Conservation (phyloP, 345 rosid species). For the Chamaenerion angustifolium region DNA sequence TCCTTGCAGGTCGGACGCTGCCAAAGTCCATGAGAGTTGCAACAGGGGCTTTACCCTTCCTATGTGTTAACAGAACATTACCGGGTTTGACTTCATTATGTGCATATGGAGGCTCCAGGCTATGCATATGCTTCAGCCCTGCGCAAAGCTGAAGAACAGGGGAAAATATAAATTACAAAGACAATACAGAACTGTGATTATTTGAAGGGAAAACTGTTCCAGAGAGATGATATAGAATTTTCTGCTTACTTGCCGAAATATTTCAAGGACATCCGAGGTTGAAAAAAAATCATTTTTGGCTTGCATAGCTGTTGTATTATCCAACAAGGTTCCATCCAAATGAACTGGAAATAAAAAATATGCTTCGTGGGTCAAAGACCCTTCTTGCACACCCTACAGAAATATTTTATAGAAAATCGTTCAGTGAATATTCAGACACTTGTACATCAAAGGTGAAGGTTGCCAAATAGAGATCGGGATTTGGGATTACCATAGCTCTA, state of each 20-base stretch:
- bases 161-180: background rate
- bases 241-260: slow-evolving; percentile 71
- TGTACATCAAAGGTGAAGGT: too few relatives aligned
- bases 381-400: slow-evolving; percentile 59
- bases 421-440: too few relatives aligned
- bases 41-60: slow-evolving; percentile 69
- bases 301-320: slow-evolving; percentile 67
- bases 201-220: background rate
- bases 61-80: slow-evolving; percentile 60
- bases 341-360: slow-evolving; percentile 95
- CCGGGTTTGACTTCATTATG: slow-evolving; percentile 99
- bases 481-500: too few relatives aligned
- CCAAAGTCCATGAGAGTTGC: slow-evolving; percentile 99
- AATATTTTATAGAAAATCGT: background rate
- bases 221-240: background rate
- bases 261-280: slow-evolving; percentile 69
- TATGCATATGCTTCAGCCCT: slow-evolving; percentile 93
- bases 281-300: slow-evolving; percentile 78
- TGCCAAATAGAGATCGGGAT: too few relatives aligned
- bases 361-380: slow-evolving; percentile 82
- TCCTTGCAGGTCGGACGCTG: slow-evolving; percentile 79
- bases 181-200: background rate
- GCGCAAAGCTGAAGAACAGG: slow-evolving; percentile 63
- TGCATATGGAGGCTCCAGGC: slow-evolving; percentile 85
- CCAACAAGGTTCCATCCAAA: slow-evolving; percentile 88